Conservation (phyloP, 495 filamentous ascomycete genomes). For the Thozetella sp. region DNA sequence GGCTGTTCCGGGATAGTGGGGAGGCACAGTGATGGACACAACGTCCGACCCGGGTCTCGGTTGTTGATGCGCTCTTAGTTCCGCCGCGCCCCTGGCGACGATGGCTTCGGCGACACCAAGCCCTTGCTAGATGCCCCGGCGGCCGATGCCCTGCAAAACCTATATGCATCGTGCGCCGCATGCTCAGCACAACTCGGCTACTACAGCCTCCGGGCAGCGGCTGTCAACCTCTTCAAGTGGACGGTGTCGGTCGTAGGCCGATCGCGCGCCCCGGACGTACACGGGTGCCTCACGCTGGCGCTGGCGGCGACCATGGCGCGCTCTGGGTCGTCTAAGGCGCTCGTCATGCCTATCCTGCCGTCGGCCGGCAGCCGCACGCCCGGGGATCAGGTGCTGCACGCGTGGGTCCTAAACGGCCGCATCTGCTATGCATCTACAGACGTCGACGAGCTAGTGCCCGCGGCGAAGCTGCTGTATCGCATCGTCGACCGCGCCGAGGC, state of each 20-base stretch:
- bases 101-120: conserved; percentile 14
- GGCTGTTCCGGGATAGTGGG: conserved; percentile 52
- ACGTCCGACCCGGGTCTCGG: conserved; percentile 17
- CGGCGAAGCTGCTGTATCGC: conserved; percentile 70
- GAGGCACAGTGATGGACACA: conserved; percentile 60
- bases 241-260: conserved; percentile 26
- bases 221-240: conserved; percentile 39
- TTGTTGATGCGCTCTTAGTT: conserved; percentile 13
- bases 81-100: neutral
- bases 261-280: conserved; percentile 23
- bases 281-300: conserved; percentile 47
- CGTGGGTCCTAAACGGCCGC: conserved; percentile 75
- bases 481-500: conserved; percentile 41
- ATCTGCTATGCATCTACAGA: conserved; percentile 60
- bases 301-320: conserved; percentile 45
- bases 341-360: conserved; percentile 38
- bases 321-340: conserved; percentile 49
- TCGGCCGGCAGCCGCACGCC: conserved; percentile 1
- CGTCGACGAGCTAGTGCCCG: conserved; percentile 41
- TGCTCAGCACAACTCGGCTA: conserved; percentile 48
- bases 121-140: conserved; percentile 8
- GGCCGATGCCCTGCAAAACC: conserved; percentile 22
- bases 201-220: conserved; percentile 47
- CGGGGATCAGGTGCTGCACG: conserved; percentile 32
- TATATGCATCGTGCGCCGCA: conserved; percentile 40